phyloP scores from a whole-genome alignment of 2,329 filamentous ascomycete genomes.

The Trichoderma afroharzianum region DNA sequence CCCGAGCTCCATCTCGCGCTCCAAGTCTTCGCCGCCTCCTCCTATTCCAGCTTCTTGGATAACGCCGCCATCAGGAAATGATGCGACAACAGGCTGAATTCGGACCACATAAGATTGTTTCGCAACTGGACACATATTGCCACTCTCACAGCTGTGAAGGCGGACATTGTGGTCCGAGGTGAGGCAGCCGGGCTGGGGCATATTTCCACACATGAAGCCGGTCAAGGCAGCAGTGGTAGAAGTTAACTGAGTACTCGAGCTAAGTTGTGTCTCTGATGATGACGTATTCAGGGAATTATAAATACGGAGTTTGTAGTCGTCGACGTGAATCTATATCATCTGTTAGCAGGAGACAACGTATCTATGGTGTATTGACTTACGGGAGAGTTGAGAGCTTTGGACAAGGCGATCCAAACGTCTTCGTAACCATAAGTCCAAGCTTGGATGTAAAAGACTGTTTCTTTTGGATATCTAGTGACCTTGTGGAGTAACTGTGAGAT shows the following conservation, averaged over 20 bases:
- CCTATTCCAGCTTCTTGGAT: constrained; percentile 73
- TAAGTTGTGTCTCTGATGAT: constrained; percentile 37
- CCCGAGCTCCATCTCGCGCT: constrained; percentile 64
- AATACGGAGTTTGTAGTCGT: constrained; percentile 71
- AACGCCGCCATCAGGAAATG: constrained; percentile 55
- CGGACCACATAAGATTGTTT: constrained; percentile 57
- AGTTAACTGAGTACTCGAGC: constrained; percentile 41
- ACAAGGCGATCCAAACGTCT: constrained; percentile 82
- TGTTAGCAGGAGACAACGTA: constrained; percentile 17
- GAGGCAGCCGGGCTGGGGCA: constrained; percentile 64
- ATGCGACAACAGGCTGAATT: constrained; percentile 75
- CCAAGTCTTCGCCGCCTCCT: constrained; percentile 73
- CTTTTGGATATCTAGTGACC: constrained; percentile 62
- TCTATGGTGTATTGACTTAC: constrained; percentile 35
- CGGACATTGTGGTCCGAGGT: constrained; percentile 60
- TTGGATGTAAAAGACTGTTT: constrained; percentile 79
- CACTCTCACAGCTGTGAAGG: constrained; percentile 84
- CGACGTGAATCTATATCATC: constrained; percentile 65
- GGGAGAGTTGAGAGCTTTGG: constrained; percentile 62
- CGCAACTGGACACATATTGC: constrained; percentile 54
- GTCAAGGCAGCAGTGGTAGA: constrained; percentile 64
- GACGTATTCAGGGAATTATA: constrained; percentile 61
- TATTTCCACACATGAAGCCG: constrained; percentile 74
- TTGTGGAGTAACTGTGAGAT: constrained; percentile 69
- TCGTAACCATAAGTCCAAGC: constrained; percentile 91